Evolutionary conservation across 306 rosid species (phyloP), one percentile per base, ranked within the genome.

Genomic region (Ormosia emarginata): DNA sequence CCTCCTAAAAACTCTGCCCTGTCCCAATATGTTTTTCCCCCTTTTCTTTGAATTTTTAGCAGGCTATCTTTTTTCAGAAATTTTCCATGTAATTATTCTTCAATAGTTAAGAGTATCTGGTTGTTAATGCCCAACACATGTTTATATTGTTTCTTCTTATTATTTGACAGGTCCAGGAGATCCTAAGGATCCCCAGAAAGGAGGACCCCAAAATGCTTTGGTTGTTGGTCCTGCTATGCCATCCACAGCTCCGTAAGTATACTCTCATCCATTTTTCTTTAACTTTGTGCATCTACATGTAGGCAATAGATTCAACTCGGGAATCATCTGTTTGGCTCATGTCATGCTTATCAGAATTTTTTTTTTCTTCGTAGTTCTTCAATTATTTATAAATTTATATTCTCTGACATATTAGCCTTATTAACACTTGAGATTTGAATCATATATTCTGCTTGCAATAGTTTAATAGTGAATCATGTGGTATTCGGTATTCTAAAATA

Each of bases 141-240:
- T 30, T 58, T 84, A 78, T 71, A 32, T 82, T 74, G 29, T 56
- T 67, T 75, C 62, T 59, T 71, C n/a, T 73, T 61, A 37, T 44
- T 82, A 13, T 82, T 57, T 75, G 81, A 52, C 56, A 89, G 92
- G 88, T 78, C 97, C 85, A 1, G 94, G 80, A 74, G 93, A 80
- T 80, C 86, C 92, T 44, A 88, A 88, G 41, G 89, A 84, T 84
- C 65, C 67, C 11, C 87, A 85, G 13, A 87, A 84, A 65, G 87
- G 87, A 50, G 87, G 82, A 80, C 81, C 87, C 55, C 94, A 95
- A 50, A 93, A 90, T 78, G 89, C 94, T 18, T 84, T 93, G 86
- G 98, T 91, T 53, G 89, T 93, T 78, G 97, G 99, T 67, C 99
- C 98, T 65, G 15, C 97, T 40, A 91, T 85, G 71, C 96, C 90